Percentiles rank a stretch among this genome's conserved stretches.
Evolutionary conservation across 2,329 filamentous ascomycete genomes (phyloP).

Genomic region (Neobulgaria alba): DNA sequence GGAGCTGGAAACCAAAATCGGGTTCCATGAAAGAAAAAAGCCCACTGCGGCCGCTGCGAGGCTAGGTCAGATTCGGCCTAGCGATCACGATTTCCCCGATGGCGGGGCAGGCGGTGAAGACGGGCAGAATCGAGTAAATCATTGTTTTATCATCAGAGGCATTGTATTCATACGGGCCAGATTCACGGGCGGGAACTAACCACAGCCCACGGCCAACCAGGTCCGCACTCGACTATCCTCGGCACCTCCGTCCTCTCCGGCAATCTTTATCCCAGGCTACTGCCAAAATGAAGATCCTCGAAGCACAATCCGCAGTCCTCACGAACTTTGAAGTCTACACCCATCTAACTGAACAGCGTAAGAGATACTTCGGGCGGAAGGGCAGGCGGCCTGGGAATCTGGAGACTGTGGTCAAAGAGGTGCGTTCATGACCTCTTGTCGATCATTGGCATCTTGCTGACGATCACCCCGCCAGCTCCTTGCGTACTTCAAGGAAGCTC

Average conservation of each 20-base stretch:
- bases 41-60: background rate
- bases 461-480: conserved; percentile 39
- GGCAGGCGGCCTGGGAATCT: conserved; percentile 44
- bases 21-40: background rate
- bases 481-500: conserved; percentile 48
- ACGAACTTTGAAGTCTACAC: conserved; percentile 67
- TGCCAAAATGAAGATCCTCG: conserved; percentile 59
- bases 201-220: too few relatives aligned
- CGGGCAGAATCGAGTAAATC: background rate
- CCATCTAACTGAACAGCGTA: conserved; percentile 50
- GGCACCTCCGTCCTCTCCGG: too few relatives aligned
- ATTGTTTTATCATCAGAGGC: too few relatives aligned
- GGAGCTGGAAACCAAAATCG: background rate
- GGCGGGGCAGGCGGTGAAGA: background rate
- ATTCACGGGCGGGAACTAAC: too few relatives aligned
- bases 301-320: conserved; percentile 59
- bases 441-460: too few relatives aligned
- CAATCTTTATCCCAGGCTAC: too few relatives aligned
- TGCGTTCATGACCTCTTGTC: too few relatives aligned
- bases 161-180: too few relatives aligned
- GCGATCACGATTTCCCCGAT: too few relatives aligned
- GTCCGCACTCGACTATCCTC: too few relatives aligned
- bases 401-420: conserved; percentile 56
- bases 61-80: too few relatives aligned
- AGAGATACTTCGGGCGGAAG: conserved; percentile 14